phyloP scores from a whole-genome alignment of 176 grass and related monocot species.

The Luzula sylvatica region DNA sequence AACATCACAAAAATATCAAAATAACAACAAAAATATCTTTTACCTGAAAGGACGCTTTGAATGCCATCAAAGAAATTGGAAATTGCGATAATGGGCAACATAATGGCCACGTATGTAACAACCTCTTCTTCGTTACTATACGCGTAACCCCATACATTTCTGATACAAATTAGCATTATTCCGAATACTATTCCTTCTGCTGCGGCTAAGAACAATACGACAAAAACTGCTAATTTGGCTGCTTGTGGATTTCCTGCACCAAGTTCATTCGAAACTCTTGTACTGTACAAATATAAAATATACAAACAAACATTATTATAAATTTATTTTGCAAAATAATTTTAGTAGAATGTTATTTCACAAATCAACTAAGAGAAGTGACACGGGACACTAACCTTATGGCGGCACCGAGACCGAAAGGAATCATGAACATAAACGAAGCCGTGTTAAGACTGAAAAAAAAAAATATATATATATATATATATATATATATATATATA shows the following conservation, averaged over 20 bases:
- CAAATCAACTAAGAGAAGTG: too few relatives aligned
- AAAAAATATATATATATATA: too few relatives aligned
- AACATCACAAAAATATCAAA: too few relatives aligned
- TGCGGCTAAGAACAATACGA: conserved; percentile 42
- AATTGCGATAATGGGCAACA: conserved; percentile 62
- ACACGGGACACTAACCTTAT: conserved; percentile 86
- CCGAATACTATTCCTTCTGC: conserved; percentile 23
- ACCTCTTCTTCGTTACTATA: conserved; percentile 77
- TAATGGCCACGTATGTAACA: conserved; percentile 48
- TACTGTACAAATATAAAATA: conserved; percentile 22
- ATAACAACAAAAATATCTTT: too few relatives aligned
- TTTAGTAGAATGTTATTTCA: neutral
- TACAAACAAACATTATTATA: neutral
- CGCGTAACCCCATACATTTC: conserved; percentile 57
- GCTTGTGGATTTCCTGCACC: conserved; percentile 50
- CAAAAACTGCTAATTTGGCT: conserved; percentile 42
- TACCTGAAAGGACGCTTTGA: conserved; percentile 80
- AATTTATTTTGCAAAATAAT: neutral
- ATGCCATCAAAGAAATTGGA: conserved; percentile 59
- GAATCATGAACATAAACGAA: conserved; percentile 48
- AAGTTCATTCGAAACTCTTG: conserved; percentile 81
- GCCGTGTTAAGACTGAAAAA: conserved; percentile 51
- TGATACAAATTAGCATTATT: conserved; percentile 36
- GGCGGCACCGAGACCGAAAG: conserved; percentile 67
- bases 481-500: too few relatives aligned